A percentile compares a stretch with the other conserved stretches of the same genome.
These are phyloP conservation scores for Olyra latifolia DNA, from an alignment of 176 grass and related monocot species.

Conservation along the genomic window DNA sequence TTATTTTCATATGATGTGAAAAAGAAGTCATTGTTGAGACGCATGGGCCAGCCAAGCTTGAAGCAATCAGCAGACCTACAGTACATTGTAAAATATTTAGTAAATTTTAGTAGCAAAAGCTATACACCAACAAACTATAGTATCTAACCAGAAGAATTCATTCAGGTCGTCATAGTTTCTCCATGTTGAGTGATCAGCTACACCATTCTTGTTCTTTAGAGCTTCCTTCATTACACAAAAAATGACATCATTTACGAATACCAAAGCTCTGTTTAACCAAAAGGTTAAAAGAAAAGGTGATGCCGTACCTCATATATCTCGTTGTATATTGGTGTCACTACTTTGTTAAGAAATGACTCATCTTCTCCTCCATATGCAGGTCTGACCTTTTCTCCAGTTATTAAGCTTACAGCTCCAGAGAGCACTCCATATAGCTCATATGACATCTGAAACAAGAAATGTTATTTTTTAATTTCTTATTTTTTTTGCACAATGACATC, in stretches of 20 bases:
- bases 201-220: constrained; percentile 77
- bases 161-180: constrained; percentile 99
- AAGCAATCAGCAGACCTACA: constrained; percentile 95
- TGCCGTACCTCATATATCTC: constrained; percentile 69
- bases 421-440: constrained; percentile 94
- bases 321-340: constrained; percentile 76
- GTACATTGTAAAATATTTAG: constrained; percentile 23
- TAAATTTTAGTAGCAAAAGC: constrained; percentile 7
- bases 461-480: neutral
- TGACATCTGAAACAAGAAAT: constrained; percentile 86
- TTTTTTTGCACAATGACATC: constrained; percentile 1
- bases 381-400: constrained; percentile 76
- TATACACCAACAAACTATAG: constrained; percentile 28
- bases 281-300: constrained; percentile 20
- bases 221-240: constrained; percentile 75
- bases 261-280: constrained; percentile 34
- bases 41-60: constrained; percentile 97
- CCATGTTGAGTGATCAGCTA: constrained; percentile 91
- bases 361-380: constrained; percentile 77
- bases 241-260: constrained; percentile 31
- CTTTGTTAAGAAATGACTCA: constrained; percentile 82
- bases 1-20: constrained; percentile 41
- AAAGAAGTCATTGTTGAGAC: constrained; percentile 80
- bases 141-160: constrained; percentile 91
- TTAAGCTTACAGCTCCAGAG: constrained; percentile 89